phyloP scores from a whole-genome alignment of 306 rosid genomes.

The barrel medic (Medicago truncatula) region MtrunA17r5.0-ANR NC_053045.1:42942501-42943000 shows the following conservation, averaged over 20 bases:
- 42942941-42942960: conserved; percentile 35
- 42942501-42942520: conserved; percentile 41
- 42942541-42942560: background rate
- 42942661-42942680: conserved; percentile 86
- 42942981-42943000: conserved; percentile 1
- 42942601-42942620: conserved; percentile 49
- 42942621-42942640: conserved; percentile 54
- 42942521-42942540: background rate
- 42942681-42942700: conserved; percentile 48
- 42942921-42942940: conserved; percentile 43
- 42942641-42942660: conserved; percentile 78
- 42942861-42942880: conserved; percentile 49
- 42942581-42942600: conserved; percentile 64
- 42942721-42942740: conserved; percentile 43
- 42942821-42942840: conserved; percentile 51
- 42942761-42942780: conserved; percentile 69
- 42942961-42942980: conserved; percentile 33
- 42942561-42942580: conserved; percentile 35
- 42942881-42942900: conserved; percentile 42
- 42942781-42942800: conserved; percentile 87
- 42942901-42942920: conserved; percentile 35
- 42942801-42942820: conserved; percentile 67
- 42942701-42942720: conserved; percentile 45
- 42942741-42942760: conserved; percentile 58
- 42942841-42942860: conserved; percentile 34